A percentile compares a stretch with the other conserved stretches of the same genome.
Evolutionary conservation across 2,329 filamentous ascomycete genomes (phyloP).

Genomic region (Calonectria pseudoturangicola): DNA sequence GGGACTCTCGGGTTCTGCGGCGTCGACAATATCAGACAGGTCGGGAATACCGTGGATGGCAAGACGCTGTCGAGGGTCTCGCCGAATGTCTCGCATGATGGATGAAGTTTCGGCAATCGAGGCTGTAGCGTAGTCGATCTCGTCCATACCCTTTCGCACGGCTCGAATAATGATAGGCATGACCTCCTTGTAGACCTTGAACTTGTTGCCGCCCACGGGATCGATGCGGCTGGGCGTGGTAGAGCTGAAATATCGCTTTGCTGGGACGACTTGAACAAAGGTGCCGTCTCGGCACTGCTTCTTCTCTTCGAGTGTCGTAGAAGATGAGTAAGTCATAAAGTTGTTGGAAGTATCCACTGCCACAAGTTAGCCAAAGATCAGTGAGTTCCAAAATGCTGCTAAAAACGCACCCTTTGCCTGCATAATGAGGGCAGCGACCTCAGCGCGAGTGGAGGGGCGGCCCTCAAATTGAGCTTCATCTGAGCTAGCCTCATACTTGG

Average conservation of each 20-base stretch:
- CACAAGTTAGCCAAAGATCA: constrained; percentile 42
- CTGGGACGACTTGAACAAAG: constrained; percentile 48
- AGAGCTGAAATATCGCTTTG: constrained; percentile 55
- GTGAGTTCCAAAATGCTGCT: too few species aligned
- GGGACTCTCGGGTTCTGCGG: constrained; percentile 55
- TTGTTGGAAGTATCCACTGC: constrained; percentile 55
- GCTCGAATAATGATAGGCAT: constrained; percentile 53
- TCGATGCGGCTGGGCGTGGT: constrained; percentile 40
- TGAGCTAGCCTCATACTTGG: constrained; percentile 7
- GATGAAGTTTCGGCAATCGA: constrained; percentile 52
- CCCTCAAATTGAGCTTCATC: constrained; percentile 33
- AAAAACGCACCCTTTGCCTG: constrained; percentile 56
- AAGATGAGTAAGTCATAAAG: constrained; percentile 45
- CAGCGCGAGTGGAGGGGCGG: constrained; percentile 35
- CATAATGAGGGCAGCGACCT: constrained; percentile 46
- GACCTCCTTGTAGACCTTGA: constrained; percentile 52
- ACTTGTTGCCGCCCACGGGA: constrained; percentile 53
- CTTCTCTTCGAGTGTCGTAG: constrained; percentile 38
- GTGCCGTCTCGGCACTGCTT: constrained; percentile 34
- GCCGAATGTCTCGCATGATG: constrained; percentile 46
- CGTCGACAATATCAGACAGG: constrained; percentile 55
- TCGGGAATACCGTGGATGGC: constrained; percentile 51
- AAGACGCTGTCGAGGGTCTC: constrained; percentile 50
- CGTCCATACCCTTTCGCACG: constrained; percentile 40
- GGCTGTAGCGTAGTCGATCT: constrained; percentile 54